A percentile compares a stretch with the other conserved stretches of the same genome.
These are phyloP conservation scores for Candida yuanshanica DNA, from an alignment of 805 yeast genomes.

Conservation along the genomic window DNA sequence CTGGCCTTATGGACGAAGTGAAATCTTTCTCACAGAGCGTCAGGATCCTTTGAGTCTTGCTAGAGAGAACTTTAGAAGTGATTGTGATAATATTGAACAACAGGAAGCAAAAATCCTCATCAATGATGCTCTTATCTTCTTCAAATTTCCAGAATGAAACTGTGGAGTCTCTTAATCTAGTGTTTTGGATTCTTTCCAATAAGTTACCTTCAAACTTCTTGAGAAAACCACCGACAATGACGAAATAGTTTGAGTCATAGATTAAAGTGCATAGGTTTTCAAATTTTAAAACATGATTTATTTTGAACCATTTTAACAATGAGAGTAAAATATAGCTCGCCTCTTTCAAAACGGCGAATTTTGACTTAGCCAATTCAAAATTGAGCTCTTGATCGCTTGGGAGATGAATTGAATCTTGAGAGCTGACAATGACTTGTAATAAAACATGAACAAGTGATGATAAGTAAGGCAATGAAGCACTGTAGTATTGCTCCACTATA, in stretches of 20 bases:
- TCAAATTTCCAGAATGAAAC: constrained; percentile 10
- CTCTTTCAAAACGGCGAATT: constrained; percentile 57
- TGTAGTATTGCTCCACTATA: constrained; percentile 59
- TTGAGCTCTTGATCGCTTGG: constrained; percentile 20
- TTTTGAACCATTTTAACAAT: constrained; percentile 72
- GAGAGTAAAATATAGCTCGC: constrained; percentile 46
- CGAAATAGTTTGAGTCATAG: constrained; percentile 62
- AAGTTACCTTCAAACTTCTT: constrained; percentile 18
- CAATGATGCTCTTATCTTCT: constrained; percentile 1
- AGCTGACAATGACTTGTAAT: constrained; percentile 50
- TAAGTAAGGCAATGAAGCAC: constrained; percentile 44
- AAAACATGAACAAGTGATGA: constrained; percentile 61
- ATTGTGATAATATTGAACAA: constrained; percentile 48
- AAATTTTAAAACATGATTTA: constrained; percentile 70
- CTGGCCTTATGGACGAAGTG: constrained; percentile 52
- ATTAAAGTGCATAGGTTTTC: constrained; percentile 68
- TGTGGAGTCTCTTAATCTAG: constrained; percentile 7
- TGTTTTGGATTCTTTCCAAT: constrained; percentile 26
- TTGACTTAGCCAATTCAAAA: constrained; percentile 52
- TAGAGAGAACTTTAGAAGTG: constrained; percentile 52
- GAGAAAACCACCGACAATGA: constrained; percentile 16
- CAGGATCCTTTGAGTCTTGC: constrained; percentile 69
- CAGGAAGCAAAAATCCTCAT: constrained; percentile 38
- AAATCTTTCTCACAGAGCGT: constrained; percentile 59
- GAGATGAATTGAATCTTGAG: constrained; percentile 3